Base-by-base conservation (phyloP, 805 yeast species). In the Lipomyces sp. region DNA sequence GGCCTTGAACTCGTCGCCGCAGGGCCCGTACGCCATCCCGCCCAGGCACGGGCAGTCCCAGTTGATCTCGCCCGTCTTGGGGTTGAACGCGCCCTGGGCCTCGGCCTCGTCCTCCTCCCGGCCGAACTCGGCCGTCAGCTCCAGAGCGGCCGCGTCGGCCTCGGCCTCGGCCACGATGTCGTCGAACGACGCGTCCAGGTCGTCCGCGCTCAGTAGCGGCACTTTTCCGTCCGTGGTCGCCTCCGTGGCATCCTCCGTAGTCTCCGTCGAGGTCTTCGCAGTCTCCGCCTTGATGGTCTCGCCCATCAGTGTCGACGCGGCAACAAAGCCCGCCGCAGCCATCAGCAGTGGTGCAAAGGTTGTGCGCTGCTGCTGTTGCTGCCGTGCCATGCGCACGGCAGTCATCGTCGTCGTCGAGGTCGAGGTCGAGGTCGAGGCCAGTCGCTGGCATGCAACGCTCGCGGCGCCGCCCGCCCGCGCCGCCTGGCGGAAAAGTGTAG, bases 1-100 rank as follows among this genome's bases (percentile, higher is more conserved):
- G 46, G 80, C 88, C 72, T 86, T 88, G 75, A 88, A 88, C 71
- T 89, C 95, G 63, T 83, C 90, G 51, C 98, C 98, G 73, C 98
- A 93, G 49, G 98, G 98, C 0, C 98, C 98, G 59, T 90, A 77
- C 29, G 98, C 98, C 97, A 93, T 88, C 37, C 98, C 98, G 31
- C 98, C 98, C 43, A 93, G 75, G 70, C 98, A 91, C n/a, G 98
- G 98, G 70, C 98, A 93, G 66, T 93, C 98, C 98, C 98, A 93
- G 79, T 93, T 91, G 71, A 93, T 93, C 68, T 91, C 98, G 28
- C 98, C 98, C 2, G 98, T 93, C 64, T 86, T 95, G 28, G 97
- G 97, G 72, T 91, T 81, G 71, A 81, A 91, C 3, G 98, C 96
- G 34, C 88, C 85, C 29, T 63, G 62, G 21, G 55, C 38, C 16